phyloP scores from a whole-genome alignment of 164 flowering plant genomes.

The Kingdonia uniflora region DNA sequence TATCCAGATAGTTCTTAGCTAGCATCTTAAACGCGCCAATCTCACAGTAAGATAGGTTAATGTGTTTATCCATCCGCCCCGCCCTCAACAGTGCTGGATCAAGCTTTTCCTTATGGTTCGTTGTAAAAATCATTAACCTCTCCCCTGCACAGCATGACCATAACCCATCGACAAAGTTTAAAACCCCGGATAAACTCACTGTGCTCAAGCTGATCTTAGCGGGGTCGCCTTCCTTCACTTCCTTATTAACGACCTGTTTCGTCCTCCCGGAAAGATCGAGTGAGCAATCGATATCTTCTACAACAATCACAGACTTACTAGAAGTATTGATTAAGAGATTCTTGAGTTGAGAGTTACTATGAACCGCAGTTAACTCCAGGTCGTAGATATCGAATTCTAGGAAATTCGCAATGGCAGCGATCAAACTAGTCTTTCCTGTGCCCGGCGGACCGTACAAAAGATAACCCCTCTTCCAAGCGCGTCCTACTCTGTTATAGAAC shows the following conservation, averaged over 20 bases:
- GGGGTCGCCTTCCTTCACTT: too few species aligned
- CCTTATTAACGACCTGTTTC: not conserved
- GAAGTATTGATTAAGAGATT: conserved; percentile 21
- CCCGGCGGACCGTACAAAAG: conserved; percentile 30
- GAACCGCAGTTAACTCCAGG: conserved; percentile 21
- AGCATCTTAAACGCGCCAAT: conserved; percentile 14
- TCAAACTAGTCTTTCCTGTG: conserved; percentile 24
- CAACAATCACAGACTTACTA: conserved; percentile 23
- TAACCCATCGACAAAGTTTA: conserved; percentile 27
- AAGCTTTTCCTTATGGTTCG: conserved; percentile 25
- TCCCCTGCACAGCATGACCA: conserved; percentile 31
- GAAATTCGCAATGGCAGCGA: conserved; percentile 30
- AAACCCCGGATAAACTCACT: conserved; percentile 16
- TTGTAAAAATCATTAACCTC: conserved; percentile 24
- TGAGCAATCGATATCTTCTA: conserved; percentile 26
- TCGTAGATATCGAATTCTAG: conserved; percentile 32
- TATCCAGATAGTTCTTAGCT: conserved; percentile 16
- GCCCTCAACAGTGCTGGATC: conserved; percentile 20
- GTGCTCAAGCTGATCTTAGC: not conserved
- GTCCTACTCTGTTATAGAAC: conserved; percentile 21
- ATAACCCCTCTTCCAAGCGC: conserved; percentile 31
- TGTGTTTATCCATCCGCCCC: conserved; percentile 27
- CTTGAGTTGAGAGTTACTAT: conserved; percentile 20
- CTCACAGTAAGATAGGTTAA: conserved; percentile 17
- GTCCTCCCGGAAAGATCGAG: conserved; percentile 18